A percentile compares a stretch with the other conserved stretches of the same genome.
Conservation (phyloP, 495 filamentous ascomycete genomes). For the Rhypophila decipiens region DNA sequence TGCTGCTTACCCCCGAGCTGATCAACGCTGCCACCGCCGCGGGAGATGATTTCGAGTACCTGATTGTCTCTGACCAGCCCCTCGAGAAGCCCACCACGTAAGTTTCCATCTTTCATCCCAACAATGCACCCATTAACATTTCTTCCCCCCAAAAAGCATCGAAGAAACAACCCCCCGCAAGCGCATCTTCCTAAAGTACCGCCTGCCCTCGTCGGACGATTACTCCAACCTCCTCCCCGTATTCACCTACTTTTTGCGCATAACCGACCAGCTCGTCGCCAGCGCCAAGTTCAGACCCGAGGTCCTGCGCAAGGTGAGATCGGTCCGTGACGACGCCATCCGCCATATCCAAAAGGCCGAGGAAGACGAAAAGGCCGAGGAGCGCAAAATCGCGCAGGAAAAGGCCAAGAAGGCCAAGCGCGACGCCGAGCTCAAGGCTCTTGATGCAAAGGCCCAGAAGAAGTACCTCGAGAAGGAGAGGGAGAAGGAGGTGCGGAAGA, state of each 20-base stretch:
- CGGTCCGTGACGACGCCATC: conserved; percentile 74
- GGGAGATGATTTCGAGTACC: conserved; percentile 75
- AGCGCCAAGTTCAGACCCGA: conserved; percentile 81
- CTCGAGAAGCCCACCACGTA: conserved; percentile 84
- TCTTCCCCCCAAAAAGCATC: conserved; percentile 46
- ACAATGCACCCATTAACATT: not conserved
- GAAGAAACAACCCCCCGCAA: conserved; percentile 81
- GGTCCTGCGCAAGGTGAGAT: conserved; percentile 75
- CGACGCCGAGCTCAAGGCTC: conserved; percentile 70
- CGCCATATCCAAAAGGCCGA: conserved; percentile 71
- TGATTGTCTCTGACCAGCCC: conserved; percentile 88
- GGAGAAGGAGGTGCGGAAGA: conserved; percentile 71
- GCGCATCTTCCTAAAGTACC: conserved; percentile 71
- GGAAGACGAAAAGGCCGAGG: conserved; percentile 93
- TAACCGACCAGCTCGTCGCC: conserved; percentile 72
- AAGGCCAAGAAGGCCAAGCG: conserved; percentile 88
- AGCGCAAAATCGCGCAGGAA: conserved; percentile 69
- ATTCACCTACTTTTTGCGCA: conserved; percentile 75
- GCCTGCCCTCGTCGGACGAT: conserved; percentile 58
- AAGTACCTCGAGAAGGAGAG: conserved; percentile 90
- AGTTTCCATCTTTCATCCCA: conserved; percentile 18
- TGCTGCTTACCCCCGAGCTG: conserved; percentile 75
- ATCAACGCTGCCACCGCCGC: conserved; percentile 73
- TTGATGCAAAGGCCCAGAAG: conserved; percentile 91
- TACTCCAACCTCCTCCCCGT: conserved; percentile 66